These are phyloP conservation scores for Russula ochroleuca DNA, from an alignment of 768 basidiomycete genomes.

Conservation along the genomic window DNA sequence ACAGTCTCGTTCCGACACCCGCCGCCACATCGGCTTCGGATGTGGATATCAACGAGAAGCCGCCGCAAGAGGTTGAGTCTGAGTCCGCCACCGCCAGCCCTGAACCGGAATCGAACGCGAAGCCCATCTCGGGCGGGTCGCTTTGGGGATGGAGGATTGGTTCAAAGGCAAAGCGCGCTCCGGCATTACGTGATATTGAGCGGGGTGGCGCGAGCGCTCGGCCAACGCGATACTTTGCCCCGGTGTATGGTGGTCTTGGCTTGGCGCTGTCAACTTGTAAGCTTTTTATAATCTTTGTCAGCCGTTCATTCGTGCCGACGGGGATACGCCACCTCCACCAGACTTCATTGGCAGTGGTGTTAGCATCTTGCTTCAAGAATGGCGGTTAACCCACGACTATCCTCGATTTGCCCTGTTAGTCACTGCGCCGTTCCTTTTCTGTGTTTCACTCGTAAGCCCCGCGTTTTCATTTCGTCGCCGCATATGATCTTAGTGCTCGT, in stretches of 20 bases:
- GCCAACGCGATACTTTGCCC: slow-evolving; percentile 58
- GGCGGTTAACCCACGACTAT: slow-evolving; percentile 57
- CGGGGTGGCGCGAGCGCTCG: slow-evolving; percentile 38
- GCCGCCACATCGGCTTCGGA: slow-evolving; percentile 45
- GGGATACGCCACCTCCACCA: slow-evolving; percentile 30
- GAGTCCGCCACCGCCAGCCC: not conserved
- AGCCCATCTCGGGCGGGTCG: slow-evolving; percentile 25
- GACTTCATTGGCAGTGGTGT: slow-evolving; percentile 67
- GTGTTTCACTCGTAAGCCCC: slow-evolving; percentile 63
- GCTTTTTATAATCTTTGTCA: not conserved
- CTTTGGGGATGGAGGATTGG: slow-evolving; percentile 31
- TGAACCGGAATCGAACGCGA: slow-evolving; percentile 6
- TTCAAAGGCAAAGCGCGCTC: slow-evolving; percentile 33
- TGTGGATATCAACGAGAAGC: slow-evolving; percentile 52
- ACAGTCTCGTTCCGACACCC: slow-evolving; percentile 27
- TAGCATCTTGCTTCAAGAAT: slow-evolving; percentile 59
- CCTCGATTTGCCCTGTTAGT: slow-evolving; percentile 60
- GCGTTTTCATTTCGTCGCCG: not conserved
- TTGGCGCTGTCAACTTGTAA: slow-evolving; percentile 62
- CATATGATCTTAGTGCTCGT: not conserved
- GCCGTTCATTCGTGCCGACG: not conserved
- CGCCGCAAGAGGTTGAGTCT: slow-evolving; percentile 16
- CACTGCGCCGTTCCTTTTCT: slow-evolving; percentile 68
- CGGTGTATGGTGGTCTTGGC: slow-evolving; percentile 68
- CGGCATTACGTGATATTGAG: slow-evolving; percentile 44